Base-by-base conservation (phyloP, 371 early-diverging fungal genomes). In the Basidiobolus meristosporus region DNA sequence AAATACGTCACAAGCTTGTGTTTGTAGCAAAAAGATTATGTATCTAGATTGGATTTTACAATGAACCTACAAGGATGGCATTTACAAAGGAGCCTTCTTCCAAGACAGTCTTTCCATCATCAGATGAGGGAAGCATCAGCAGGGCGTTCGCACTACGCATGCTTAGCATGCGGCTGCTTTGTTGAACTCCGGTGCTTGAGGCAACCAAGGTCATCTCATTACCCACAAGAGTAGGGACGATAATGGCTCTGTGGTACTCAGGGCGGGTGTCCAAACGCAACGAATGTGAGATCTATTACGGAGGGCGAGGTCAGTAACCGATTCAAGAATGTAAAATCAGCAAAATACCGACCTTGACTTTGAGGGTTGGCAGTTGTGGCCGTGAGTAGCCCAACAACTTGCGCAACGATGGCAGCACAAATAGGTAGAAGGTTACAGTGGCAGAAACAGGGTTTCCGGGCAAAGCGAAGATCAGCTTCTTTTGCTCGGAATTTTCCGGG, bases 381-480 rank as follows among this genome's bases (percentile, higher is more conserved):
- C 47, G 44, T 6, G 47, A 43, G 43, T 57, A 58, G 0, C 88
- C 88, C 9, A 81, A 63, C 56, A 90, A 59, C 35, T 70, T 70
- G 11, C 79, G 67, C 9, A 91, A 54, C 9, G 82, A 76, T 0
- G 95, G 90, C 2, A 88, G 54, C 0, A 81, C 90, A 66, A 90
- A 89, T 33, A 93, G 53, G 45, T 86, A 70, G 51, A 83, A 88
- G 0, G 83, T 80, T 0, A 90, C 90, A 19, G 70, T 56, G 1
- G 90, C 89, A 20, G 91, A 90, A 0, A 83, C 90, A 6, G 91
- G 91, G 50, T 93, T 93, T 0, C 95, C 95, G 0, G 95, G 89
- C 41, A 93, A 54, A 1, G 75, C 81, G 70, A 90, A 93, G 9
- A 89, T 50, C 15, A 87, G 57, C 30, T 65, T 73, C 4, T 44